Percentiles rank a stretch among this genome's conserved stretches.
Conservation (phyloP, 176 grass and related monocot genomes). For the Paspalum vaginatum region DNA sequence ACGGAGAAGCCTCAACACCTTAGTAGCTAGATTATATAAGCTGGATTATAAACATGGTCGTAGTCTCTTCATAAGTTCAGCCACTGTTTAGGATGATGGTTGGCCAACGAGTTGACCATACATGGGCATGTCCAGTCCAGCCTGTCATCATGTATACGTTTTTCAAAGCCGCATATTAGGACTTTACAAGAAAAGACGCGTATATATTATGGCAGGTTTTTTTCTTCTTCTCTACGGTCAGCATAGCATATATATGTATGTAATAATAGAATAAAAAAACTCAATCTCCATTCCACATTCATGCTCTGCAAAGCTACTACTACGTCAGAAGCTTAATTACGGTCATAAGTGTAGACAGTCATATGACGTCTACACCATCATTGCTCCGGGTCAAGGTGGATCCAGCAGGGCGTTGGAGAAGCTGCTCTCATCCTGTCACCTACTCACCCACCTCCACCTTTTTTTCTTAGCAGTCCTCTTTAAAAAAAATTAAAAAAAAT, state of each 20-base stretch:
- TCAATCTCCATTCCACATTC: slow-evolving; percentile 27
- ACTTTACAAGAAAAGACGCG: background rate
- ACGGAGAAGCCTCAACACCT: too few species aligned
- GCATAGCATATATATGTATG: background rate
- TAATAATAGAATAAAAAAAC: background rate
- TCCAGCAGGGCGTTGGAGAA: background rate
- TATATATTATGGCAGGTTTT: background rate
- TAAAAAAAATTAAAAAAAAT: too few species aligned
- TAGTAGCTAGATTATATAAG: too few species aligned
- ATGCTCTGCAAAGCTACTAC: background rate
- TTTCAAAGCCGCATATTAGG: too few species aligned
- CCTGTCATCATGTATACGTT: background rate
- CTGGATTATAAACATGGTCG: too few species aligned
- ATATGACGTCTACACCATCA: slow-evolving; percentile 3
- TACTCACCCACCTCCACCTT: too few species aligned
- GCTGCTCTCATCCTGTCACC: too few species aligned
- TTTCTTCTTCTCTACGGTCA: slow-evolving; percentile 16
- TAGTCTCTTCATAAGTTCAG: too few species aligned
- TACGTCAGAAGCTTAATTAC: slow-evolving; percentile 16
- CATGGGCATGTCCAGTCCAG: background rate
- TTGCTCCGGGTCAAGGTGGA: background rate
- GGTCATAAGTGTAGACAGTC: background rate
- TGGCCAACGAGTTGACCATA: slow-evolving; percentile 1
- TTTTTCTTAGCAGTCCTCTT: too few species aligned
- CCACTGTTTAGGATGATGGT: background rate